Evolutionary conservation across 2,329 filamentous ascomycete genomes (phyloP).

Genomic region (Knufia petricola): DNA sequence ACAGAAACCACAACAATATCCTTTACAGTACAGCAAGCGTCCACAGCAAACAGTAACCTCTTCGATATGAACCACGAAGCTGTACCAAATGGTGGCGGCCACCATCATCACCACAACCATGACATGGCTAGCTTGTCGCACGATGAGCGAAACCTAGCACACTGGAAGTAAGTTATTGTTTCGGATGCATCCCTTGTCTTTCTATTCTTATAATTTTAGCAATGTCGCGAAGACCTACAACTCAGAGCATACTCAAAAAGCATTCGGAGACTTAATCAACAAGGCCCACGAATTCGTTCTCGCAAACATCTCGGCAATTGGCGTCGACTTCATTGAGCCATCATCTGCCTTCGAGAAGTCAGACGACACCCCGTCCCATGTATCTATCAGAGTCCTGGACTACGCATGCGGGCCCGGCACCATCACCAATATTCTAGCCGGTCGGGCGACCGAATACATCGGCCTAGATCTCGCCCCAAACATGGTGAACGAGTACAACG

Average conservation of each 20-base stretch:
- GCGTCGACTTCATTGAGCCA: conserved; percentile 17
- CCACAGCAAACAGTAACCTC: neutral
- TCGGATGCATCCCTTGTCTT: too few species aligned
- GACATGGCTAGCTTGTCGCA: conserved; percentile 12
- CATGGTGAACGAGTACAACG: conserved; percentile 62
- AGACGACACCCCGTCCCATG: neutral
- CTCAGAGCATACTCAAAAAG: conserved; percentile 17
- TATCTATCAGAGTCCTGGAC: conserved; percentile 45
- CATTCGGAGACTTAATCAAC: conserved; percentile 16
- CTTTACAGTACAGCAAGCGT: too few species aligned
- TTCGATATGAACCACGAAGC: neutral
- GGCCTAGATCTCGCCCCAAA: conserved; percentile 62
- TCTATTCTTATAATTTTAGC: too few species aligned
- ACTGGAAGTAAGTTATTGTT: conserved; percentile 19
- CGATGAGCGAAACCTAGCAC: conserved; percentile 17
- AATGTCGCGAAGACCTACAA: conserved; percentile 19
- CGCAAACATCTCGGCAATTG: conserved; percentile 19
- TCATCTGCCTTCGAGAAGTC: conserved; percentile 11
- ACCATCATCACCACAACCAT: conserved; percentile 7
- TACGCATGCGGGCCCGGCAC: conserved; percentile 67
- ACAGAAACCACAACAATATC: too few species aligned
- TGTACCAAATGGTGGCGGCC: too few species aligned
- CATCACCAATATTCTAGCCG: conserved; percentile 42
- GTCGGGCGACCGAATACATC: conserved; percentile 52
- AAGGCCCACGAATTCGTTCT: conserved; percentile 19